phyloP scores from a whole-genome alignment of 2,329 filamentous ascomycete species.

The Aspergillus spinulosporus region DNA sequence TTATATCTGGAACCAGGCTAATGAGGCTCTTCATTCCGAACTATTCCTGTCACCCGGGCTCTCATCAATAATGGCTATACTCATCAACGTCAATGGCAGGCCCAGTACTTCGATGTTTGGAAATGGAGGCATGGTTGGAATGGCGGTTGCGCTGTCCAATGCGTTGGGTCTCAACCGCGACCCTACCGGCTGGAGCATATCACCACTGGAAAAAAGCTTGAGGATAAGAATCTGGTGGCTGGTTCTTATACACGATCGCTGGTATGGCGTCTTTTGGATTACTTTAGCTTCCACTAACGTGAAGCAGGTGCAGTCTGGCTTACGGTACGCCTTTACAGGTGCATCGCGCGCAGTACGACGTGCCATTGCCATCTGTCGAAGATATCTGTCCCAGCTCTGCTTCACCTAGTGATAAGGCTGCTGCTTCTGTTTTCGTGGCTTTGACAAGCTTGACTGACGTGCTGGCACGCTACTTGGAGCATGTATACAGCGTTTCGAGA shows the following conservation, averaged over 20 bases:
- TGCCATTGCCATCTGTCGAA: slow-evolving; percentile 45
- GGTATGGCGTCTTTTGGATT: slow-evolving; percentile 39
- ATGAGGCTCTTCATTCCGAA: slow-evolving; percentile 57
- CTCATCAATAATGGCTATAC: slow-evolving; percentile 54
- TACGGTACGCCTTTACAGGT: slow-evolving; percentile 57
- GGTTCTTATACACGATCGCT: slow-evolving; percentile 56
- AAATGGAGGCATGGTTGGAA: slow-evolving; percentile 54
- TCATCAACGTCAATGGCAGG: slow-evolving; percentile 57
- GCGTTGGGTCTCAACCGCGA: slow-evolving; percentile 58
- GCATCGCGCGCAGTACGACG: slow-evolving; percentile 49
- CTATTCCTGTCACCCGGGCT: slow-evolving; percentile 55
- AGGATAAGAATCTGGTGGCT: slow-evolving; percentile 60
- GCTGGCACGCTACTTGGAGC: slow-evolving; percentile 38
- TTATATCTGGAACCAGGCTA: slow-evolving; percentile 60
- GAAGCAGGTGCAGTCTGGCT: slow-evolving; percentile 51
- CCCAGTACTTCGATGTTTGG: slow-evolving; percentile 57
- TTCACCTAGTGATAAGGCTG: slow-evolving; percentile 21
- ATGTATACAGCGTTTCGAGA: slow-evolving; percentile 36
- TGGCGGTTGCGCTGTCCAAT: slow-evolving; percentile 55
- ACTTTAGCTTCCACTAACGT: background rate
- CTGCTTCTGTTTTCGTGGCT: slow-evolving; percentile 47
- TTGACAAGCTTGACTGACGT: slow-evolving; percentile 50
- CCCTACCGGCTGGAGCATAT: slow-evolving; percentile 55
- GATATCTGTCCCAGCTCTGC: slow-evolving; percentile 30
- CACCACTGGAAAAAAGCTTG: slow-evolving; percentile 51